A percentile compares a stretch with the other conserved stretches of the same genome.
These are phyloP conservation scores for Lentinula boryana DNA, from an alignment of 768 basidiomycete genomes.

Conservation along the genomic window DNA sequence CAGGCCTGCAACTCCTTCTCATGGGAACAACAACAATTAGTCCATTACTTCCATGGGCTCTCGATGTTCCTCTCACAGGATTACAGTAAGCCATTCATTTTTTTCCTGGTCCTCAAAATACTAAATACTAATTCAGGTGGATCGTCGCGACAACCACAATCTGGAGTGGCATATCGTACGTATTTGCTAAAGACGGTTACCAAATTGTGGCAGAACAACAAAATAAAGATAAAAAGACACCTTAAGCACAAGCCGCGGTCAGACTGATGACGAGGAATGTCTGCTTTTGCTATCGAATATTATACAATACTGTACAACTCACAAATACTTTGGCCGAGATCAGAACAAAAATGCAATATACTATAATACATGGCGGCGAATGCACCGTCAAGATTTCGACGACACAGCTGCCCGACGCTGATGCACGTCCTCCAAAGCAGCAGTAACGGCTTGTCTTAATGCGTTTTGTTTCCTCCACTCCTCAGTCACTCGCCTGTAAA, in stretches of 20 bases:
- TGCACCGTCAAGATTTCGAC: slow-evolving; percentile 9
- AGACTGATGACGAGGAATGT: neutral
- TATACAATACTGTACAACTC: neutral
- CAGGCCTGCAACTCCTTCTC: slow-evolving; percentile 81
- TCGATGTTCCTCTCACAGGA: slow-evolving; percentile 48
- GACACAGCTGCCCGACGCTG: slow-evolving; percentile 33
- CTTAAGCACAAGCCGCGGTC: neutral
- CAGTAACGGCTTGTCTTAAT: slow-evolving; percentile 53
- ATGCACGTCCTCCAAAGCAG: slow-evolving; percentile 69
- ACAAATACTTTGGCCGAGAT: neutral
- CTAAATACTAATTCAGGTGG: slow-evolving; percentile 42
- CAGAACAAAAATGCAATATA: neutral
- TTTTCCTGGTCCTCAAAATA: slow-evolving; percentile 5
- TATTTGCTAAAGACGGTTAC: slow-evolving; percentile 72
- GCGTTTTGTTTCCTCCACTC: slow-evolving; percentile 59
- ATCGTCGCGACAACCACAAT: slow-evolving; percentile 87
- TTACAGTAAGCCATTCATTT: slow-evolving; percentile 59
- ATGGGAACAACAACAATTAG: slow-evolving; percentile 88
- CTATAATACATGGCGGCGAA: neutral
- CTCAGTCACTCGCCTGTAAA: slow-evolving; percentile 49
- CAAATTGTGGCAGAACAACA: slow-evolving; percentile 43
- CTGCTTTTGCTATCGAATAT: neutral
- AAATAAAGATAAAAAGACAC: slow-evolving; percentile 15
- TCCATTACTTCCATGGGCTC: slow-evolving; percentile 65
- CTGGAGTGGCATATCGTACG: slow-evolving; percentile 83